Evolutionary conservation across 1,139 yeast genomes (phyloP), one percentile per base, ranked within the genome.

Genomic region (Saccharomyces hybrid): DNA sequence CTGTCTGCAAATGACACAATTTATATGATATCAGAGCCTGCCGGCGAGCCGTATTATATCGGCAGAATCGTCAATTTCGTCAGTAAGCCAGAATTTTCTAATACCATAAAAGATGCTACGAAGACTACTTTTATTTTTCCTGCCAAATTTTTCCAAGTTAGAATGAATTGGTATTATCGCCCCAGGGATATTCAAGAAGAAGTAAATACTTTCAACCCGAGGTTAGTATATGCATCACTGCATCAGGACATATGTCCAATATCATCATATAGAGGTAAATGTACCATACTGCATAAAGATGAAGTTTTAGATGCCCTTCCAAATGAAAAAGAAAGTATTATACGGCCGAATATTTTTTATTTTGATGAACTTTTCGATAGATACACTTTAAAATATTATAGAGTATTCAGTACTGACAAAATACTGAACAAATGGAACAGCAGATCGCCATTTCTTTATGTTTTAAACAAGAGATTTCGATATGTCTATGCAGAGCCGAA

Each of bases 31-130:
- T 84, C 95, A 60, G 97, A 89, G 68, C 97, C 97, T 0, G 93
- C 96, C 0, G 95, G 96, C 1, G 98, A 91, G 63, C 97, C 98
- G 0, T 91, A 88, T 72, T 90, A 88, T 65, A 81, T 93, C 50
- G 98, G 96, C 0, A 76, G 95, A 53, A 78, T 93, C 51, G 80
- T 88, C 78, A 95, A 91, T 27, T 89, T 90, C 67, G 81, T 79
- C 14, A 52, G 60, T n/a, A 65, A 64, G 52, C 56, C 62, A 2
- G 69, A 68, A 46, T 62, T 55, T 49, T 56, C 58, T 26, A 52
- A 53, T 1, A 50, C 53, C 2, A 61, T 67, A 11, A 56, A 56
- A 3, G 50, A 55, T 2, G 54, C 61, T 12, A 55, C 51, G 42
- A 55, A 60, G 11, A 16, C 55, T 8, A 57, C 59, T 57, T 65